These are phyloP conservation scores for Lachnellula suecica DNA, from an alignment of 2,329 filamentous ascomycete genomes.

Conservation along the genomic window DNA sequence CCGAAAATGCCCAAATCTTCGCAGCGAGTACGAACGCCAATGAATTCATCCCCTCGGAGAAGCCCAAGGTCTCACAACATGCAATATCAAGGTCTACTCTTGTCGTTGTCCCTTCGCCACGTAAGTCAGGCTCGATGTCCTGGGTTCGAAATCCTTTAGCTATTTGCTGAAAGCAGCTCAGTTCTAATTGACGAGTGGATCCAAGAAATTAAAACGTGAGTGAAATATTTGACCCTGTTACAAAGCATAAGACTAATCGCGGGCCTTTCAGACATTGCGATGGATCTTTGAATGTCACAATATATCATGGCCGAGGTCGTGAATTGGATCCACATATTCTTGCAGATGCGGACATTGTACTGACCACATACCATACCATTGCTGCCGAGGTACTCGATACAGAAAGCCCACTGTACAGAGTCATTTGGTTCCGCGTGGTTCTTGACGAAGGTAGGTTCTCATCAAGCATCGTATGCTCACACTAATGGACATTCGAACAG, in stretches of 20 bases:
- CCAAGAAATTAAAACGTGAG: conserved; percentile 39
- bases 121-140: conserved; percentile 28
- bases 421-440: conserved; percentile 43
- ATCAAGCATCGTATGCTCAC: not conserved
- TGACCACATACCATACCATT: conserved; percentile 49
- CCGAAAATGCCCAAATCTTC: conserved; percentile 32
- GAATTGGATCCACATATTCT: conserved; percentile 28
- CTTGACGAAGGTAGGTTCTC: conserved; percentile 43
- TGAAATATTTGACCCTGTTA: not conserved
- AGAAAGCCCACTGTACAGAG: conserved; percentile 30
- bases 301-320: conserved; percentile 38
- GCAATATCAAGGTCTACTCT: conserved; percentile 39
- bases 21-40: conserved; percentile 6
- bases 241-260: not conserved
- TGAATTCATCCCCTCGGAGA: not conserved
- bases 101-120: conserved; percentile 43
- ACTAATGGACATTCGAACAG: conserved; percentile 33
- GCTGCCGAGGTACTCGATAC: conserved; percentile 34
- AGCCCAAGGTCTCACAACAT: not conserved
- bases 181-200: conserved; percentile 43
- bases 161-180: conserved; percentile 10
- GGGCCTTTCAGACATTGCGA: conserved; percentile 33
- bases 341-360: conserved; percentile 39
- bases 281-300: conserved; percentile 19
- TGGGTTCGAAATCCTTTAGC: not conserved